Evolutionary conservation across 192 early-diverging fungal species (phyloP).

Genomic region (Phycomyces nitens): DNA sequence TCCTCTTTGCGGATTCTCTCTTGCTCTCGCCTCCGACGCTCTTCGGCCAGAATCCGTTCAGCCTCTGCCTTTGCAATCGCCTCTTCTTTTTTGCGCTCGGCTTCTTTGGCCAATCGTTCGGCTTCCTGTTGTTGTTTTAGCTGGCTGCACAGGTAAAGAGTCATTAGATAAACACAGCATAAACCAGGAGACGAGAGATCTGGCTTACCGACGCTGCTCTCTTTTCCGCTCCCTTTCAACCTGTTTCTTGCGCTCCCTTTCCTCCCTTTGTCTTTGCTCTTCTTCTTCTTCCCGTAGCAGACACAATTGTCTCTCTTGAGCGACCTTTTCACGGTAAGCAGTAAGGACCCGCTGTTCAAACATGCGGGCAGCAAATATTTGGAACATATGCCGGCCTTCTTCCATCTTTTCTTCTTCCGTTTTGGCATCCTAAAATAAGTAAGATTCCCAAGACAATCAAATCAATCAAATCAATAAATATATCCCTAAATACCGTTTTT

Average conservation of each 20-base stretch:
- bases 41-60: slow-evolving; percentile 58
- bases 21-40: slow-evolving; percentile 56
- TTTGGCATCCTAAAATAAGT: slow-evolving; percentile 54
- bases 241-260: slow-evolving; percentile 50
- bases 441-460: not conserved
- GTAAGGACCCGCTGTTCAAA: slow-evolving; percentile 95
- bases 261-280: slow-evolving; percentile 67
- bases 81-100: slow-evolving; percentile 53
- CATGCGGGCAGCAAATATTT: slow-evolving; percentile 93
- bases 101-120: slow-evolving; percentile 48
- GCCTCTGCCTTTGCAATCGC: slow-evolving; percentile 50
- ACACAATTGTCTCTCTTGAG: slow-evolving; percentile 80
- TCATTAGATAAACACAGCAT: no score
- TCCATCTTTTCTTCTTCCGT: slow-evolving; percentile 89
- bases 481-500: no score
- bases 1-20: slow-evolving; percentile 48
- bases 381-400: slow-evolving; percentile 90
- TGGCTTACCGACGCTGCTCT: slow-evolving; percentile 67
- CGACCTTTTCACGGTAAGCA: slow-evolving; percentile 93
- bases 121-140: slow-evolving; percentile 68
- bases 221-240: slow-evolving; percentile 73
- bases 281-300: slow-evolving; percentile 87
- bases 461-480: no score
- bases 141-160: slow-evolving; percentile 50
- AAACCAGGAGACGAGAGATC: no score